Conservation (phyloP, 2,329 filamentous ascomycete genomes). For the Pestalotiopsis fici region DNA sequence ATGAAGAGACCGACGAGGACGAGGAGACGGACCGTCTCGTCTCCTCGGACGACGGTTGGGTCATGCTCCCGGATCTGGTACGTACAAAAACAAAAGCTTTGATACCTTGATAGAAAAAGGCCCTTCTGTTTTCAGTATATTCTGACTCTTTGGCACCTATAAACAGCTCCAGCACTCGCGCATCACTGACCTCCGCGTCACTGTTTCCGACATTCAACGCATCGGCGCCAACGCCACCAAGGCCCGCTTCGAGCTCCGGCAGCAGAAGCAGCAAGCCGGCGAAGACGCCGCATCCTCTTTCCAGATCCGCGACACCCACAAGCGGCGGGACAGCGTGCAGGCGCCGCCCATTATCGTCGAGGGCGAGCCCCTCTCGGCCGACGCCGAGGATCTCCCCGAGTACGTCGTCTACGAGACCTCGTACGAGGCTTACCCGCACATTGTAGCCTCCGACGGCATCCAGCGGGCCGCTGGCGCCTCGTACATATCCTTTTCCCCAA, state of each 20-base stretch:
- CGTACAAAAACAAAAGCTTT: constrained; percentile 12
- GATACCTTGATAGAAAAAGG: background rate
- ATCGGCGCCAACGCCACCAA: constrained; percentile 35
- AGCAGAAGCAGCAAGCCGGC: constrained; percentile 25
- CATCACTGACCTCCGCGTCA: constrained; percentile 34
- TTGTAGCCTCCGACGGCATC: constrained; percentile 40
- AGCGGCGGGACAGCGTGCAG: constrained; percentile 21
- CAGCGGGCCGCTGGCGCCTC: constrained; percentile 39
- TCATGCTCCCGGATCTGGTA: constrained; percentile 39
- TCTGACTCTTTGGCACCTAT: constrained; percentile 7
- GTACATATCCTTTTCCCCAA: constrained; percentile 30
- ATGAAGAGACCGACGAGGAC: constrained; percentile 30
- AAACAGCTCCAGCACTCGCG: constrained; percentile 35
- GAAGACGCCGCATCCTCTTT: constrained; percentile 30
- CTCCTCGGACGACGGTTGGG: constrained; percentile 41
- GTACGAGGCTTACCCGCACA: constrained; percentile 44
- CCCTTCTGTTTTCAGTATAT: background rate
- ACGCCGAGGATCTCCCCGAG: constrained; percentile 36
- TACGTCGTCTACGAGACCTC: constrained; percentile 45
- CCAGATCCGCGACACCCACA: constrained; percentile 34
- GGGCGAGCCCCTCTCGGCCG: constrained; percentile 30
- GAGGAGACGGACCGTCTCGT: constrained; percentile 31
- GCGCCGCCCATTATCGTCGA: constrained; percentile 26
- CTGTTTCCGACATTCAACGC: constrained; percentile 34
- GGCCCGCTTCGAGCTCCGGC: constrained; percentile 35